These are phyloP conservation scores for Musa acuminata DNA, from an alignment of 176 grass and related monocot genomes.

Conservation along the genomic window DNA sequence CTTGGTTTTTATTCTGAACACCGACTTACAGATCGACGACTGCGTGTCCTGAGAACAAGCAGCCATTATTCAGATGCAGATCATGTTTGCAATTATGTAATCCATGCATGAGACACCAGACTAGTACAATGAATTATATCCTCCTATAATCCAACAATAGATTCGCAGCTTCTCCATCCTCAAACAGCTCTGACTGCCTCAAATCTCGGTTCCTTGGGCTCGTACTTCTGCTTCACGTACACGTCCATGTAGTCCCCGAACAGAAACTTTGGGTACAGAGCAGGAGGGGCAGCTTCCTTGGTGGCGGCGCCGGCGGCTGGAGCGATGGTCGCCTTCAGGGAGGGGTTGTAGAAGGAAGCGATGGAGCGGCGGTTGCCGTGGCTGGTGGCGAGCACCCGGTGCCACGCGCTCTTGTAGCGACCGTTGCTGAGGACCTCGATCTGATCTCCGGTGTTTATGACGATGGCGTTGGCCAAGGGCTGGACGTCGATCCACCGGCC, in stretches of 20 bases:
- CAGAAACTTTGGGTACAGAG: slow-evolving; percentile 46
- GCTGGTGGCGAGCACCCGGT: slow-evolving; percentile 53
- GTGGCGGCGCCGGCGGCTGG: not conserved
- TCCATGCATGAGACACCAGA: too few species aligned
- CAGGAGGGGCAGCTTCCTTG: not conserved
- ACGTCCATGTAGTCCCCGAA: slow-evolving; percentile 86
- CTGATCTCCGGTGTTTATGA: slow-evolving; percentile 96
- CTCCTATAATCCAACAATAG: too few species aligned
- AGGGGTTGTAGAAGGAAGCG: slow-evolving; percentile 88
- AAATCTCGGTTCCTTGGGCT: slow-evolving; percentile 52
- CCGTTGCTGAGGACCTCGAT: slow-evolving; percentile 88
- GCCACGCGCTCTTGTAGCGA: slow-evolving; percentile 79
- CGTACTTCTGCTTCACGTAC: slow-evolving; percentile 67
- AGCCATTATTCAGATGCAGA: too few species aligned
- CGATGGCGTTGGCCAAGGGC: slow-evolving; percentile 70
- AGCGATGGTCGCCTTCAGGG: slow-evolving; percentile 42
- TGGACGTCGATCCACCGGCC: slow-evolving; percentile 65
- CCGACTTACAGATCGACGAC: too few species aligned
- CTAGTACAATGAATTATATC: too few species aligned
- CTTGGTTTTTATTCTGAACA: too few species aligned
- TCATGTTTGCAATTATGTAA: too few species aligned
- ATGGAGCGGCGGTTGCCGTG: slow-evolving; percentile 65
- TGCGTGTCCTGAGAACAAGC: too few species aligned
- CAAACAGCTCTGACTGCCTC: slow-evolving; percentile 9
- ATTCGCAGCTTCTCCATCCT: too few species aligned